A percentile compares a stretch with the other conserved stretches of the same genome.
phyloP scores from a whole-genome alignment of 768 basidiomycete species.

The Russula sp. region DNA sequence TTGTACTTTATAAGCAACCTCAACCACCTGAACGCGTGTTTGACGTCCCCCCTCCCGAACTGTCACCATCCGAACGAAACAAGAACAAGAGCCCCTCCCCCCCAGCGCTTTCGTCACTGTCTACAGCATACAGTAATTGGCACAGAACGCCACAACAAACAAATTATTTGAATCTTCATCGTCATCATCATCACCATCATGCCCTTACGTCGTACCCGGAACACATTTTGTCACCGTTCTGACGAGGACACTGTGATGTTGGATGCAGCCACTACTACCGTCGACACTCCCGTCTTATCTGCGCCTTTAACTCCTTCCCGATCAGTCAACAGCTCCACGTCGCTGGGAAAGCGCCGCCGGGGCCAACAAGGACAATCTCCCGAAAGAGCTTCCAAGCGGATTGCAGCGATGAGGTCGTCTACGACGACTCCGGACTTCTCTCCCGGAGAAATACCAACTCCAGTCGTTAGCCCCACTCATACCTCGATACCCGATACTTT shows the following conservation, averaged over 20 bases:
- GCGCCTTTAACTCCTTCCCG: neutral
- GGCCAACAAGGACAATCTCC: neutral
- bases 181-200: neutral
- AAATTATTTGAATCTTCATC: neutral
- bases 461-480: neutral
- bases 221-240: neutral
- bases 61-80: neutral
- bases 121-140: neutral
- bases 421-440: neutral
- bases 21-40: constrained; percentile 4
- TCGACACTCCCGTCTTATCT: neutral
- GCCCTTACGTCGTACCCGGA: constrained; percentile 16
- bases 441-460: neutral
- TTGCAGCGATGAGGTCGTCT: neutral
- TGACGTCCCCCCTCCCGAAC: neutral
- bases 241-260: constrained; percentile 18
- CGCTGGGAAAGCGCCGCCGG: constrained; percentile 12
- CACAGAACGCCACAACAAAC: constrained; percentile 2
- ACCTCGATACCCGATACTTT: neutral
- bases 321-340: neutral
- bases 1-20: constrained; percentile 1
- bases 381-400: neutral
- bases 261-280: neutral
- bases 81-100: constrained; percentile 4
- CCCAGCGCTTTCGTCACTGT: neutral